A percentile compares a stretch with the other conserved stretches of the same genome.
Conservation (phyloP, 371 early-diverging fungal genomes). For the Paraphysoderma sedebokerense region DNA sequence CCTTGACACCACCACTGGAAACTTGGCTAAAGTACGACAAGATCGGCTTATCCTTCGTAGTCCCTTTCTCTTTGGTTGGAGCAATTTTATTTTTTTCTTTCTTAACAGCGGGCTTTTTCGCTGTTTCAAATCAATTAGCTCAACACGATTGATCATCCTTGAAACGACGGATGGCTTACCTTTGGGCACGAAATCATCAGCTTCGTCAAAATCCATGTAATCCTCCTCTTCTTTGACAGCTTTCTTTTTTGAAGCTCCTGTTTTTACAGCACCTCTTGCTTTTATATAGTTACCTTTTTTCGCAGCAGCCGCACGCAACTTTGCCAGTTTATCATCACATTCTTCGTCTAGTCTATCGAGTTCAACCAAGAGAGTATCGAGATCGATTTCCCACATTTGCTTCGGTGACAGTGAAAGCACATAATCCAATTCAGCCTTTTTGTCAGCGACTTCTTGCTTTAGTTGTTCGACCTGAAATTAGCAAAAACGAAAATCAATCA, state of each 20-base stretch:
- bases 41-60: too few species aligned
- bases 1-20: too few species aligned
- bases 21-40: too few species aligned
- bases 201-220: background rate
- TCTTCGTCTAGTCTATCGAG: constrained; percentile 43
- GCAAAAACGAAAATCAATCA: background rate
- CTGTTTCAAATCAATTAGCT: too few species aligned
- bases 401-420: constrained; percentile 49
- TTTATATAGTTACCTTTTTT: too few species aligned
- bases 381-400: constrained; percentile 84
- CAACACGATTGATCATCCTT: too few species aligned
- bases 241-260: too few species aligned
- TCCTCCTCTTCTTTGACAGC: constrained; percentile 2
- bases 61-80: too few species aligned
- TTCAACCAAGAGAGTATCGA: constrained; percentile 51
- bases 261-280: too few species aligned
- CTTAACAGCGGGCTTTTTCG: too few species aligned
- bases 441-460: constrained; percentile 46
- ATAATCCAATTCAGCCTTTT: constrained; percentile 47
- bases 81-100: too few species aligned
- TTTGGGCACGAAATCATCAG: background rate
- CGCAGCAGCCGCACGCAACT: too few species aligned
- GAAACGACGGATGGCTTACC: background rate
- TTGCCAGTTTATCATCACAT: constrained; percentile 9
- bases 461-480: constrained; percentile 48